phyloP scores from a whole-genome alignment of 257 asterid species.

The Hygrophila difformis region DNA sequence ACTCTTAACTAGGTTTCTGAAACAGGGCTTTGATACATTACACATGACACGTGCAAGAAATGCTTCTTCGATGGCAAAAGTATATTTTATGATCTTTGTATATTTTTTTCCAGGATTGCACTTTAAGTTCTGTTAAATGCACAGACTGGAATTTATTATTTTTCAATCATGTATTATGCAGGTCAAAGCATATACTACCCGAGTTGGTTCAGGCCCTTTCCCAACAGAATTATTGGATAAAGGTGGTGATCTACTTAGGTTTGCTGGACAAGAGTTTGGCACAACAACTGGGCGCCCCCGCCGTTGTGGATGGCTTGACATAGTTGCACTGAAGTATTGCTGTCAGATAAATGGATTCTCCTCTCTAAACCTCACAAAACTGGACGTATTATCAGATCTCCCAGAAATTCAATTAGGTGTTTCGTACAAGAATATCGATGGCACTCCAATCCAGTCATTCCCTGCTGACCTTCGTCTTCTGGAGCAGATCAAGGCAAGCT shows the following conservation, averaged over 20 bases:
- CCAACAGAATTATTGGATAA: conserved; percentile 84
- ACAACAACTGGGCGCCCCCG: conserved; percentile 99
- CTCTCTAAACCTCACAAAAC: conserved; percentile 88
- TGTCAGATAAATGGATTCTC: conserved; percentile 93
- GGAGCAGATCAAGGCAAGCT: conserved; percentile 65
- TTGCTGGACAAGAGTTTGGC: conserved; percentile 94
- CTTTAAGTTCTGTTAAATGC: too few relatives aligned
- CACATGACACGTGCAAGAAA: not conserved
- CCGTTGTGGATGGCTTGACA: conserved; percentile 98
- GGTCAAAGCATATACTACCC: conserved; percentile 94
- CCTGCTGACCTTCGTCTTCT: conserved; percentile 71
- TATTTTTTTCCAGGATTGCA: not conserved
- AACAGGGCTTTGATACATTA: not conserved
- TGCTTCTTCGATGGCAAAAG: too few relatives aligned
- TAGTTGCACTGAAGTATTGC: conserved; percentile 76
- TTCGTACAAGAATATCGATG: conserved; percentile 50
- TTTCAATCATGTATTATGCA: conserved; percentile 24
- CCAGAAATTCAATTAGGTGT: conserved; percentile 76
- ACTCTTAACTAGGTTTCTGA: conserved; percentile 4
- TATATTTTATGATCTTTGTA: too few relatives aligned
- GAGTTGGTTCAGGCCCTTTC: conserved; percentile 99
- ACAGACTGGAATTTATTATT: conserved; percentile 1
- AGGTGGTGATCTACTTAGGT: conserved; percentile 72
- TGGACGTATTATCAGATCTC: conserved; percentile 83
- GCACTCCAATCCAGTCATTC: conserved; percentile 58